A percentile compares a stretch with the other conserved stretches of the same genome.
phyloP scores from a whole-genome alignment of 352 stramenopile species.

The Pythium aphanidermatum region DNA sequence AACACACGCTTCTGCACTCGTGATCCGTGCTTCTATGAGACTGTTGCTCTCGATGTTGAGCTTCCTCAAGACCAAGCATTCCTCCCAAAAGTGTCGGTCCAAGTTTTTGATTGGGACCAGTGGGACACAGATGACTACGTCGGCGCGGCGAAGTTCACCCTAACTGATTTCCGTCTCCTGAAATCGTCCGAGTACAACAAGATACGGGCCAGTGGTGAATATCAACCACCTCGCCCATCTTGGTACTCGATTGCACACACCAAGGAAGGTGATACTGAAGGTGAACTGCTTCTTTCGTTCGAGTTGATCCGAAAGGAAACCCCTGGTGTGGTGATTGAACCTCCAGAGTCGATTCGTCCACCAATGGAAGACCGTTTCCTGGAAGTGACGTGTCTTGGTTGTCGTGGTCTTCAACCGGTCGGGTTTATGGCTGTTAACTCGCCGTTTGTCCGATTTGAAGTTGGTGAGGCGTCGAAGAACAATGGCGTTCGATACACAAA shows the following conservation, averaged over 20 bases:
- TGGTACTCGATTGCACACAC: conserved; percentile 71
- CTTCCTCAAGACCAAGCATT: conserved; percentile 59
- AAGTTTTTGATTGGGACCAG: conserved; percentile 74
- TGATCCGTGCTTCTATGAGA: conserved; percentile 85
- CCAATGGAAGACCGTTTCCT: conserved; percentile 59
- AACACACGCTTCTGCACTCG: conserved; percentile 55
- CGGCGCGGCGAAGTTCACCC: conserved; percentile 46
- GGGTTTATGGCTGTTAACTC: conserved; percentile 82
- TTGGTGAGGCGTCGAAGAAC: conserved; percentile 55
- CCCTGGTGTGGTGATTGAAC: conserved; percentile 46
- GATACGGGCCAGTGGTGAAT: conserved; percentile 36
- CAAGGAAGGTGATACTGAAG: conserved; percentile 55
- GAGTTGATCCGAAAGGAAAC: conserved; percentile 67
- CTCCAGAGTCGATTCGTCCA: conserved; percentile 52
- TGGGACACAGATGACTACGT: conserved; percentile 74
- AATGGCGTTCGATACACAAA: conserved; percentile 67
- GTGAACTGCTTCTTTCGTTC: conserved; percentile 75
- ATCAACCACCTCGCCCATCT: conserved; percentile 46
- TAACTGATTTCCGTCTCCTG: conserved; percentile 55
- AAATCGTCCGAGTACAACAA: conserved; percentile 52
- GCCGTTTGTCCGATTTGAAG: conserved; percentile 82
- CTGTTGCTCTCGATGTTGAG: conserved; percentile 64
- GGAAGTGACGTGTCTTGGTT: conserved; percentile 77
- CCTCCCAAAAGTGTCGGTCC: conserved; percentile 63
- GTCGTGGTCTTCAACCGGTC: conserved; percentile 68